phyloP scores from a whole-genome alignment of 768 basidiomycete species.

The Pulveroboletus frians region DNA sequence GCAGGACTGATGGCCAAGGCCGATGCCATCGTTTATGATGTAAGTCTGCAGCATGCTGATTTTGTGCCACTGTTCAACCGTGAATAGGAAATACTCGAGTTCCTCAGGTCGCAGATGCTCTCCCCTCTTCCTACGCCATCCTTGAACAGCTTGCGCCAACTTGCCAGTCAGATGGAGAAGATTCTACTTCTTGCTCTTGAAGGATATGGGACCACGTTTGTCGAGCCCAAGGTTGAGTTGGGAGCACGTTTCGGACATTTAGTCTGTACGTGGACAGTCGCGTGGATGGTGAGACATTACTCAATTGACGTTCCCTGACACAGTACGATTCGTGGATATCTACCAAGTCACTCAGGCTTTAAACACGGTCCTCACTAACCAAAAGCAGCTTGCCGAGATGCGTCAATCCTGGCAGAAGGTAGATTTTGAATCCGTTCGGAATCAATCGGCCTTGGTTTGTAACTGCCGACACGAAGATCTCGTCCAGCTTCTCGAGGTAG shows the following conservation, averaged over 20 bases:
- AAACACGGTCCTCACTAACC: slow-evolving; percentile 82
- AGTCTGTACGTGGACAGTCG: slow-evolving; percentile 55
- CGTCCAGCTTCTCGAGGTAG: slow-evolving; percentile 77
- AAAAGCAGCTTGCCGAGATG: slow-evolving; percentile 82
- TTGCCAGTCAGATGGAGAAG: slow-evolving; percentile 91
- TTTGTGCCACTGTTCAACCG: slow-evolving; percentile 15
- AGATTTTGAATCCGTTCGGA: slow-evolving; percentile 86
- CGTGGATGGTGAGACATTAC: not conserved
- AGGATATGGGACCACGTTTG: slow-evolving; percentile 81
- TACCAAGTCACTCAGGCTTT: slow-evolving; percentile 89
- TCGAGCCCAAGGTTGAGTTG: slow-evolving; percentile 86
- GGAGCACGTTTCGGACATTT: slow-evolving; percentile 89
- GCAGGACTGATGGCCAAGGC: slow-evolving; percentile 86
- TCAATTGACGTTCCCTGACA: slow-evolving; percentile 10
- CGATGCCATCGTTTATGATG: slow-evolving; percentile 87
- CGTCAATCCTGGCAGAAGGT: slow-evolving; percentile 83
- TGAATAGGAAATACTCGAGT: slow-evolving; percentile 78
- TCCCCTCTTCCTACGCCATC: slow-evolving; percentile 66
- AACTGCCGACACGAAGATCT: slow-evolving; percentile 90
- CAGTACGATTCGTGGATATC: slow-evolving; percentile 88
- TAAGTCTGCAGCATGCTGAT: slow-evolving; percentile 40
- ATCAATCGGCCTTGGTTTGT: slow-evolving; percentile 90
- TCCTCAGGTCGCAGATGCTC: slow-evolving; percentile 79
- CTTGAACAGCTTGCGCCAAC: slow-evolving; percentile 65
- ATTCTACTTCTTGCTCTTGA: slow-evolving; percentile 77